These are phyloP conservation scores for Pezicula neosporulosa DNA, from an alignment of 2,329 filamentous ascomycete genomes.

Conservation along the genomic window DNA sequence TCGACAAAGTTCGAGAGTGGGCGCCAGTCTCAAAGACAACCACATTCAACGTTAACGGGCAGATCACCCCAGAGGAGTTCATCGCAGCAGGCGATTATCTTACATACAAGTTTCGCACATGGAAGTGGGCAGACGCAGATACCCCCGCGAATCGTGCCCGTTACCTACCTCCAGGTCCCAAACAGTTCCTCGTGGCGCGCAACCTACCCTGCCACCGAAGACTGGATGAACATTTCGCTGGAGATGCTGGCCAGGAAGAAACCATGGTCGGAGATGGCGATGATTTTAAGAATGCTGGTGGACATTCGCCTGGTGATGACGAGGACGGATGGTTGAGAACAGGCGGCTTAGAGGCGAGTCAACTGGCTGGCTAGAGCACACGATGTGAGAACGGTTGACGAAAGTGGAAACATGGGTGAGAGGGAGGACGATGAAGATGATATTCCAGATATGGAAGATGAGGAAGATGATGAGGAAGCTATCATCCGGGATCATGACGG, in stretches of 20 bases:
- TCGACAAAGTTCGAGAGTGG: conserved; percentile 90
- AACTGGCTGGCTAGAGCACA: conserved; percentile 72
- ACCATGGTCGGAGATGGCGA: conserved; percentile 80
- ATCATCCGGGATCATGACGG: conserved; percentile 73
- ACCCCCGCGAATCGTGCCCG: conserved; percentile 66
- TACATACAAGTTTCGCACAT: conserved; percentile 98
- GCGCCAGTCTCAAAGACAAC: conserved; percentile 86
- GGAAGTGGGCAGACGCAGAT: conserved; percentile 92
- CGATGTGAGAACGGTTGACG: conserved; percentile 85
- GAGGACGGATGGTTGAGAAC: conserved; percentile 93
- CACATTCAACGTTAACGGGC: conserved; percentile 88
- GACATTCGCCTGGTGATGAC: conserved; percentile 49
- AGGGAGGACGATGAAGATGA: conserved; percentile 71
- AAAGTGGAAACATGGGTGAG: conserved; percentile 81
- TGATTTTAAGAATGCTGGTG: conserved; percentile 47
- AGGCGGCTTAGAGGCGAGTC: conserved; percentile 71
- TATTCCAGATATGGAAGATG: conserved; percentile 98
- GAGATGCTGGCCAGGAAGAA: conserved; percentile 82
- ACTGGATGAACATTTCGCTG: conserved; percentile 89
- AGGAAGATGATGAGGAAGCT: conserved; percentile 89
- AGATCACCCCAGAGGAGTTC: conserved; percentile 98
- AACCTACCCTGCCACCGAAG: conserved; percentile 92
- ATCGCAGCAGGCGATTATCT: conserved; percentile 94
- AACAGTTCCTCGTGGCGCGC: conserved; percentile 93
- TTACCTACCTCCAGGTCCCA: conserved; percentile 76